Evolutionary conservation across 768 basidiomycete species (phyloP).

Genomic region (Russula sp.): DNA sequence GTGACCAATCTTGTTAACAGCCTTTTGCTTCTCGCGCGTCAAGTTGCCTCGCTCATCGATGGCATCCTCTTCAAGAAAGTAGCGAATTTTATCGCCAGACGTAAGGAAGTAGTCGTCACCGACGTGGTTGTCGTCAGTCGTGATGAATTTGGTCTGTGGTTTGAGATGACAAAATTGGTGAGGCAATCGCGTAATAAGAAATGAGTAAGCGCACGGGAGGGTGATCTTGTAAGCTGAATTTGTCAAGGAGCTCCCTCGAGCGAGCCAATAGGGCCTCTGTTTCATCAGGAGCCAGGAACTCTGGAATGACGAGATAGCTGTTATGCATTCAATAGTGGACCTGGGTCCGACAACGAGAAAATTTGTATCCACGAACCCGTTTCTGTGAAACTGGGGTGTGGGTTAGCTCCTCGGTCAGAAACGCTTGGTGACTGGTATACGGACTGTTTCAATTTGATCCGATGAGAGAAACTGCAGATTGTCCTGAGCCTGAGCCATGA

Average conservation of each 20-base stretch:
- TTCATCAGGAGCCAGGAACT: slow-evolving; percentile 59
- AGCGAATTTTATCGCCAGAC: slow-evolving; percentile 92
- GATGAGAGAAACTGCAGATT: neutral
- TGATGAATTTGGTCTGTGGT: slow-evolving; percentile 82
- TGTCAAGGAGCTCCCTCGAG: slow-evolving; percentile 70
- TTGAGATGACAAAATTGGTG: neutral
- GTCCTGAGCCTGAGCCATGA: neutral
- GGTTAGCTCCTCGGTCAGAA: neutral
- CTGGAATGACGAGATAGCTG: slow-evolving; percentile 76
- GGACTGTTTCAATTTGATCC: slow-evolving; percentile 14
- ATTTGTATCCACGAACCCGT: slow-evolving; percentile 42
- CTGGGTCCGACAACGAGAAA: neutral
- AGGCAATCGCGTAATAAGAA: neutral
- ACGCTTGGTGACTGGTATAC: neutral
- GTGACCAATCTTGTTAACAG: slow-evolving; percentile 95
- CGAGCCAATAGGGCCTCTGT: slow-evolving; percentile 56
- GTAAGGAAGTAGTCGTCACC: slow-evolving; percentile 92
- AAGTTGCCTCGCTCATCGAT: slow-evolving; percentile 65
- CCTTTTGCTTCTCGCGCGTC: slow-evolving; percentile 59
- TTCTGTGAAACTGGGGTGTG: slow-evolving; percentile 44
- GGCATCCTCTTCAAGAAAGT: slow-evolving; percentile 90
- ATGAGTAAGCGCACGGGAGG: slow-evolving; percentile 52
- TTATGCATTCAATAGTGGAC: neutral
- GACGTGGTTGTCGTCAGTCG: slow-evolving; percentile 66
- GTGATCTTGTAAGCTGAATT: slow-evolving; percentile 72